Conservation (phyloP, 2,329 filamentous ascomycete genomes). For the Pseudogymnoascus sp. region DNA sequence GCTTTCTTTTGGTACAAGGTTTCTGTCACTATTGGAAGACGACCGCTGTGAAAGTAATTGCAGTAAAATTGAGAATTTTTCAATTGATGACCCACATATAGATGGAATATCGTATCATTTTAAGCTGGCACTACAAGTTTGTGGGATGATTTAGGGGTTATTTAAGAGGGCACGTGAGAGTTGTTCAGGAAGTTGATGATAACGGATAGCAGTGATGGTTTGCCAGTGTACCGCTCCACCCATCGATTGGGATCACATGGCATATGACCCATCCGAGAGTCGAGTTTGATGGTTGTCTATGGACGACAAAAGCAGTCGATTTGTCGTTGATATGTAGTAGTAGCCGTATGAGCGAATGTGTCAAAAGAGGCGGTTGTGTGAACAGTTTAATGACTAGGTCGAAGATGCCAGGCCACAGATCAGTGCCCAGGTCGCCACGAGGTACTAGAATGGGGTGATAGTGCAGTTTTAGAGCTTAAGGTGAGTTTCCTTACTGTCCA, state of each 20-base stretch:
- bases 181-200: slow-evolving; percentile 11
- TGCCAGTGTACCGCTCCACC: not conserved
- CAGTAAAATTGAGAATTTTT: too few relatives aligned
- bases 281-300: not conserved
- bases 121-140: too few relatives aligned
- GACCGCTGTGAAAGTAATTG: too few relatives aligned
- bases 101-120: too few relatives aligned
- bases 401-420: not conserved
- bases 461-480: not conserved
- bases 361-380: not conserved
- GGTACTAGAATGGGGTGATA: not conserved
- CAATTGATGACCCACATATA: too few relatives aligned
- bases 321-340: not conserved
- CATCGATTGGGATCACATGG: slow-evolving; percentile 9
- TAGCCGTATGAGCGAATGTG: not conserved
- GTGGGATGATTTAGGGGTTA: slow-evolving; percentile 1
- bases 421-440: not conserved
- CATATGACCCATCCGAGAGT: not conserved
- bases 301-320: not conserved
- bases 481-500: not conserved
- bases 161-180: not conserved
- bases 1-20: too few relatives aligned
- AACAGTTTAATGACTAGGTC: not conserved
- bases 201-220: not conserved
- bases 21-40: too few relatives aligned